Percentiles rank a stretch among this genome's conserved stretches.
Evolutionary conservation across 139 green algal species (phyloP).

Genomic region (Chlorella sp.): DNA sequence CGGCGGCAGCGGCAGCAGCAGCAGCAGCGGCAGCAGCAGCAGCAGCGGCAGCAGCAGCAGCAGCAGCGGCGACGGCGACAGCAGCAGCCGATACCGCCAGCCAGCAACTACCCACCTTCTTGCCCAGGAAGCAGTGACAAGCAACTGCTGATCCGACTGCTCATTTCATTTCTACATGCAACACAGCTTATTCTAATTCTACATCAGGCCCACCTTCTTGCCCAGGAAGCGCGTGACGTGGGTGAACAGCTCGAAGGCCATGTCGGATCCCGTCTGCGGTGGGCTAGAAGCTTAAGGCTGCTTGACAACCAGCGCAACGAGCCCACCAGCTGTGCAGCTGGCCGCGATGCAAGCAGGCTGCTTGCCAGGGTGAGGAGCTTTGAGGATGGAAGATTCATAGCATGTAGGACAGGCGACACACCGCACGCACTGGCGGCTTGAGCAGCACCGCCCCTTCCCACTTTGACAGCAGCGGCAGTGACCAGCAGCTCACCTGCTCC

Average conservation of each 20-base stretch:
- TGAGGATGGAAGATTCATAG: too few species aligned
- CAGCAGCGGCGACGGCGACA: neutral
- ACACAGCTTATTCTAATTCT: too few species aligned
- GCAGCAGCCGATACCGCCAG: neutral
- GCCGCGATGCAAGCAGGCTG: too few species aligned
- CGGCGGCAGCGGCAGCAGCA: too few species aligned
- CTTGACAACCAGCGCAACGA: too few species aligned
- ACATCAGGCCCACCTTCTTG: slow-evolving; percentile 58
- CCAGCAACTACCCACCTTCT: slow-evolving; percentile 55
- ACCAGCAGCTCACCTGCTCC: slow-evolving; percentile 38
- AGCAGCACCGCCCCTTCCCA: too few species aligned
- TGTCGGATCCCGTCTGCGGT: slow-evolving; percentile 40
- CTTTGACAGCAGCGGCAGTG: neutral
- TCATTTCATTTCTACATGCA: too few species aligned
- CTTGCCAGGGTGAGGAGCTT: too few species aligned
- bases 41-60: neutral
- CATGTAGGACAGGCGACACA: too few species aligned
- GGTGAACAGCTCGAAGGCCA: slow-evolving; percentile 92
- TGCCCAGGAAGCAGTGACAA: slow-evolving; percentile 82
- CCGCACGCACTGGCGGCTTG: too few species aligned
- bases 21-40: neutral
- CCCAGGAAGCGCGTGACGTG: slow-evolving; percentile 87
- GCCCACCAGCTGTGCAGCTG: neutral
- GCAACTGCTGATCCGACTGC: too few species aligned
- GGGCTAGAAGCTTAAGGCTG: too few species aligned